These are phyloP conservation scores for Kluyveromyces wickerhamii DNA, from an alignment of 805 yeast species.

Conservation along the genomic window DNA sequence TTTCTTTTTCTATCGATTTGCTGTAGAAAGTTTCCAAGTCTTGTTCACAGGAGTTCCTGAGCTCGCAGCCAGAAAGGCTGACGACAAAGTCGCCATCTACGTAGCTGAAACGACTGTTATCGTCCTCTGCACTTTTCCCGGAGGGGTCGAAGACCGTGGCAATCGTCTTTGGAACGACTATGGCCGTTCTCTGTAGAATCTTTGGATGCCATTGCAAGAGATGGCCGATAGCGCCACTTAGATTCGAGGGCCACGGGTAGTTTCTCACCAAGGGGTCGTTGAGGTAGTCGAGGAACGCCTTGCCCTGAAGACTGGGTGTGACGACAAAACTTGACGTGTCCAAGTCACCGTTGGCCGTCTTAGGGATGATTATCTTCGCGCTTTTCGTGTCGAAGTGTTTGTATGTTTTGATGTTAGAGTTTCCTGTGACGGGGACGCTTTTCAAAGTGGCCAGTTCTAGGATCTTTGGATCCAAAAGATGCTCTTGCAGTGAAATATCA, in stretches of 20 bases:
- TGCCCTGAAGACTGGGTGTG: constrained; percentile 55
- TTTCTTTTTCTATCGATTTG: too few species aligned
- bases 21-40: constrained; percentile 27
- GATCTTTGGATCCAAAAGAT: constrained; percentile 51
- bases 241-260: constrained; percentile 39
- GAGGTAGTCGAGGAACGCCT: constrained; percentile 73
- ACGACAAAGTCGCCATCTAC: constrained; percentile 61
- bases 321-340: constrained; percentile 68
- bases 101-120: constrained; percentile 42
- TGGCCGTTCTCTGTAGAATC: constrained; percentile 59
- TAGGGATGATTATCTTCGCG: constrained; percentile 59
- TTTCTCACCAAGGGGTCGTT: constrained; percentile 60
- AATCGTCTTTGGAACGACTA: constrained; percentile 58
- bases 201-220: constrained; percentile 93
- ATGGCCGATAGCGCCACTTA: constrained; percentile 61
- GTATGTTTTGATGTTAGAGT: constrained; percentile 43
- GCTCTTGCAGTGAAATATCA: constrained; percentile 49
- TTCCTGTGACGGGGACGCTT: constrained; percentile 56
- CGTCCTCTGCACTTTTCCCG: constrained; percentile 13
- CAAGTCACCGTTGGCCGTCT: constrained; percentile 47
- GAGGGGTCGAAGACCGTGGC: constrained; percentile 38
- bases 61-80: constrained; percentile 49
- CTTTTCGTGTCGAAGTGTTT: constrained; percentile 46
- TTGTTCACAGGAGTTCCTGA: constrained; percentile 43
- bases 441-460: constrained; percentile 56